These are phyloP conservation scores for Babesia caballi DNA, from an alignment of 169 alveolate species.

Conservation along the genomic window DNA sequence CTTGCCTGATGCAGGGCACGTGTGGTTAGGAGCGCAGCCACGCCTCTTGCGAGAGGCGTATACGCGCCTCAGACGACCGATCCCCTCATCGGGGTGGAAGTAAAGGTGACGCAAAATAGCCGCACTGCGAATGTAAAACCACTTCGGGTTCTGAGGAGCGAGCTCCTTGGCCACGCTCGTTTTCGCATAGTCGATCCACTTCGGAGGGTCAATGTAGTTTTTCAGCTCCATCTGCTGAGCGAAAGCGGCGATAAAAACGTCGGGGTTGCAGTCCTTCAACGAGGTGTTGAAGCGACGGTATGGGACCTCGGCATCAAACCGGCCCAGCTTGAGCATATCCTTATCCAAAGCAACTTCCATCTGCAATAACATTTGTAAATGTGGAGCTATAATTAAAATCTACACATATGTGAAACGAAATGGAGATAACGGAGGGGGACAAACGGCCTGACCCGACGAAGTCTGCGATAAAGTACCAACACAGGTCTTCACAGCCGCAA, in stretches of 20 bases:
- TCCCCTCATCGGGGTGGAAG: conserved; percentile 92
- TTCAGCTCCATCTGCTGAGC: conserved; percentile 92
- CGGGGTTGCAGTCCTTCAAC: conserved; percentile 95
- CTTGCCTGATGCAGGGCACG: conserved; percentile 91
- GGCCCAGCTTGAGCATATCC: conserved; percentile 42
- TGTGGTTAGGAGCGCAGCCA: conserved; percentile 89
- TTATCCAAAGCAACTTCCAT: conserved; percentile 57
- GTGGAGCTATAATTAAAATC: too few species aligned
- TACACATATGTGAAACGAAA: too few species aligned
- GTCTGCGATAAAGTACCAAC: too few species aligned
- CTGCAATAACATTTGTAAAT: not conserved
- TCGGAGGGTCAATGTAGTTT: conserved; percentile 92
- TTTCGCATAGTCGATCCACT: conserved; percentile 93
- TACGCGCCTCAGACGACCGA: conserved; percentile 87
- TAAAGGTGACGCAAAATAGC: conserved; percentile 93
- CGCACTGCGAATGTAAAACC: conserved; percentile 96
- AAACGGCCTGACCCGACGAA: too few species aligned
- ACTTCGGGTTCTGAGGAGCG: conserved; percentile 94
- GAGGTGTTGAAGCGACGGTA: conserved; percentile 72
- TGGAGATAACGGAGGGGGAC: too few species aligned
- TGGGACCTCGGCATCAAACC: conserved; percentile 70
- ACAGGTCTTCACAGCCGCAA: too few species aligned
- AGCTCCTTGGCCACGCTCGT: conserved; percentile 91
- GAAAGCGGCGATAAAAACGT: conserved; percentile 89
- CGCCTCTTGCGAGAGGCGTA: conserved; percentile 90